Evolutionary conservation across 148 eudicot species (phyloP), one percentile per base, ranked within the genome.

Genomic region (Rhododendron williamsianum): DNA sequence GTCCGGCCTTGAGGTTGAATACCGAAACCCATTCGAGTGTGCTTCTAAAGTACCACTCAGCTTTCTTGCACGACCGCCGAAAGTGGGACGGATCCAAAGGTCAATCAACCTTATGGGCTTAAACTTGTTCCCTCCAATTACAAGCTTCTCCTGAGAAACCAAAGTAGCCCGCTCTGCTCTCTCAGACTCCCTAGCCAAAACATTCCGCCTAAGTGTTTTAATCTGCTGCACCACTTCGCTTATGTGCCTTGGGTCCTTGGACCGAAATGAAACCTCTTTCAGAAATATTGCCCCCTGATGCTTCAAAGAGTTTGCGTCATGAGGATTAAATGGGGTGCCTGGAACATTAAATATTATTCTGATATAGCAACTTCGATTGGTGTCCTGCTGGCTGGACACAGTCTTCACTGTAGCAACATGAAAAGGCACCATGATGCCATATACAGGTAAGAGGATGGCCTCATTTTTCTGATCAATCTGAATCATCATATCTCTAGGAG

Each of bases 161-260:
- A 97, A 87, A 27, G 99, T 95, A 33, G 99, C 99, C 83, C 99
- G 91, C 87, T 97, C 98, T 60, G 99, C 99, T 85, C 94, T 92
- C 87, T 95, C 99, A 16, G 98, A 97, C 87, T 97, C 99, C 84
- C 99, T 88, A 6, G 94, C 91, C 74, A 91, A 84, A 82, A 97
- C 98, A 86, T 92, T 91, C 51, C 93, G 90, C 71, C 98, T 73
- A 21, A 97, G 94, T 2, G 96, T 90, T 90, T 94, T 97, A 36
- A 97, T 97, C 87, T 88, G 91, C 63, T 91, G 92, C 81, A 95
- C 99, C 52, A 97, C 88, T 76, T 97, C 99, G 84, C 92, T 94
- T 27, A 92, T 94, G 88, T 97, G 99, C 88, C 95, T 89, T 9
- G 98, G 87, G 80, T 96, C 98, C 86, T 95, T 96, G 21, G 99